Conservation (phyloP, 2,329 filamentous ascomycete genomes). For the Paracamarosporium sp. region DNA sequence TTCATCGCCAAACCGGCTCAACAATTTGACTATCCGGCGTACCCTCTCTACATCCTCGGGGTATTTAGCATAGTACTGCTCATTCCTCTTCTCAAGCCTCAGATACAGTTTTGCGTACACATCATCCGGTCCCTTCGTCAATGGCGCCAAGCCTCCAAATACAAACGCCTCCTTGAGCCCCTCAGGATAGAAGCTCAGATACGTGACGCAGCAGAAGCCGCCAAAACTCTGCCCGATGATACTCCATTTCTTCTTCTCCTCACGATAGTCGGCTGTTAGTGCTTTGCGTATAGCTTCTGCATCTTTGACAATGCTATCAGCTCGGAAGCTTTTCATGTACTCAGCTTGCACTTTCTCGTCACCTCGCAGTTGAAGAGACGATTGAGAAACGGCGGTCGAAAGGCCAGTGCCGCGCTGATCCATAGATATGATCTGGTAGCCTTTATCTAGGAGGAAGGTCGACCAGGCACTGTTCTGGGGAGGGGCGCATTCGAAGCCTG, state of each 20-base stretch:
- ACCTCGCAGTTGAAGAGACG: slow-evolving; percentile 71
- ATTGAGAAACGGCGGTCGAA: slow-evolving; percentile 78
- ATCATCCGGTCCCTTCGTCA: slow-evolving; percentile 73
- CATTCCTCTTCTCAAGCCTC: slow-evolving; percentile 74
- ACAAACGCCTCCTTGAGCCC: slow-evolving; percentile 82
- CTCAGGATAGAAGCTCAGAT: slow-evolving; percentile 80
- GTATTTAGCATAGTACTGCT: slow-evolving; percentile 82
- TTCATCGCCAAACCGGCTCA: slow-evolving; percentile 63
- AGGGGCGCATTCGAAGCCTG: slow-evolving; percentile 76
- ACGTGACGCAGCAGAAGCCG: slow-evolving; percentile 83
- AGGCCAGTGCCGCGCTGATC: slow-evolving; percentile 91
- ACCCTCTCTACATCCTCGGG: slow-evolving; percentile 78
- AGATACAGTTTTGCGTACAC: slow-evolving; percentile 77
- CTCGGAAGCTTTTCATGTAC: slow-evolving; percentile 84
- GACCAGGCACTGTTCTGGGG: slow-evolving; percentile 78
- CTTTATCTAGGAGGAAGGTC: slow-evolving; percentile 73
- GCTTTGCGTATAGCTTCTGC: slow-evolving; percentile 83
- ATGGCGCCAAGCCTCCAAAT: slow-evolving; percentile 81
- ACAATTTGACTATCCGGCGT: slow-evolving; percentile 68
- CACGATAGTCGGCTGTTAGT: slow-evolving; percentile 73
- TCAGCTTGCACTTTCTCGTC: slow-evolving; percentile 72
- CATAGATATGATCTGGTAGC: slow-evolving; percentile 84
- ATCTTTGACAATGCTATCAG: slow-evolving; percentile 88
- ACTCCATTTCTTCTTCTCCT: slow-evolving; percentile 78
- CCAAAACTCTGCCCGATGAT: slow-evolving; percentile 92